phyloP scores from a whole-genome alignment of 257 asterid species.

The Solanum etuberosum region DNA sequence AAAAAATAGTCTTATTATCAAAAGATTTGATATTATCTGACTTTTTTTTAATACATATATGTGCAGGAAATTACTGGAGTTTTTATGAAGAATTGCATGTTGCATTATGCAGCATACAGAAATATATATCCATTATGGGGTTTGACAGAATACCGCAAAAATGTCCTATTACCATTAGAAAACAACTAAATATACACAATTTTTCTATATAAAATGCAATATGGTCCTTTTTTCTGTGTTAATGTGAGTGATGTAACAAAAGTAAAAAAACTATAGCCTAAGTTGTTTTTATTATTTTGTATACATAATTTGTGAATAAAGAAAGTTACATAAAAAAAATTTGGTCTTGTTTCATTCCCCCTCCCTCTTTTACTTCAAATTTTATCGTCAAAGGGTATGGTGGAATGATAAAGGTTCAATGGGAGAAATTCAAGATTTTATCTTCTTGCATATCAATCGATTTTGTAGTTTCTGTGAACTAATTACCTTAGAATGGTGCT shows the following conservation, averaged over 20 bases:
- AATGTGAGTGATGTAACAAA: neutral
- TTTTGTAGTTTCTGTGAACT: neutral
- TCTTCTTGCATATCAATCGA: neutral
- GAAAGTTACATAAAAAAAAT: neutral
- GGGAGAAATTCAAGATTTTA: neutral
- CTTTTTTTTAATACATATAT: neutral
- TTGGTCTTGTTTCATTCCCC: neutral
- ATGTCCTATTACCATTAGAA: slow-evolving; percentile 1
- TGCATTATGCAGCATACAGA: slow-evolving; percentile 70
- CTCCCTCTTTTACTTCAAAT: neutral
- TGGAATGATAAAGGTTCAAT: neutral
- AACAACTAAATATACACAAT: neutral
- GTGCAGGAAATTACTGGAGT: slow-evolving; percentile 70
- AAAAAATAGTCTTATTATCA: neutral
- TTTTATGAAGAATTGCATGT: slow-evolving; percentile 75
- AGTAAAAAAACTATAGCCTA: neutral
- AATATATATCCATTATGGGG: slow-evolving; percentile 72
- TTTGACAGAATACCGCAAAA: slow-evolving; percentile 57
- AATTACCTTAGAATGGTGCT: too few relatives aligned
- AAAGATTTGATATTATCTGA: neutral
- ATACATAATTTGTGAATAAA: neutral
- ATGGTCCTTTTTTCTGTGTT: neutral
- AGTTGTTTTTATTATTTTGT: neutral
- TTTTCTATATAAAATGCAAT: neutral
- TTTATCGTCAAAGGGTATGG: neutral